Conservation (phyloP, 768 basidiomycete species). For the Roridomyces roridus region DNA sequence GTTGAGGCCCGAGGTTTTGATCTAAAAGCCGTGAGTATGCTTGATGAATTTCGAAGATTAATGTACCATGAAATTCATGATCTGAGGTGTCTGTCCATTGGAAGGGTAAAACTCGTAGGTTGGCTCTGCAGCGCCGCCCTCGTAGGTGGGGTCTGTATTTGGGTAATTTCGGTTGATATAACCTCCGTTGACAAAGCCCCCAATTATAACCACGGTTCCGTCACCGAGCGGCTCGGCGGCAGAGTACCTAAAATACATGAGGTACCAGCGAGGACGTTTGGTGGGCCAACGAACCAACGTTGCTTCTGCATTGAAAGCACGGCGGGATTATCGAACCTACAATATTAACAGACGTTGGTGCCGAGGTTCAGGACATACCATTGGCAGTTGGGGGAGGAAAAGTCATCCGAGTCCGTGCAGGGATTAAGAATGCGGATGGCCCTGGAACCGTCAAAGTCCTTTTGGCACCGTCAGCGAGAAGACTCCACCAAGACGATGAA, state of each 20-base stretch:
- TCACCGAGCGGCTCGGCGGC: slow-evolving; percentile 72
- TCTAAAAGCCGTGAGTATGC: too few relatives aligned
- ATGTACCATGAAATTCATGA: slow-evolving; percentile 67
- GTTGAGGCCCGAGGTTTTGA: slow-evolving; percentile 75
- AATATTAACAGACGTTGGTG: too few relatives aligned
- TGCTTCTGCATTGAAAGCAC: slow-evolving; percentile 68
- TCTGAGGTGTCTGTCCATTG: slow-evolving; percentile 49
- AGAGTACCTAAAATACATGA: too few relatives aligned
- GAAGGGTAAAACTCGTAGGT: slow-evolving; percentile 86
- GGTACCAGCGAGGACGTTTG: too few relatives aligned
- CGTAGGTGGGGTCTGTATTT: slow-evolving; percentile 63
- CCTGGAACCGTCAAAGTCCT: slow-evolving; percentile 83
- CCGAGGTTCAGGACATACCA: too few relatives aligned
- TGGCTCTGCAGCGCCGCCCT: slow-evolving; percentile 79
- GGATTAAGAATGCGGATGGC: slow-evolving; percentile 85
- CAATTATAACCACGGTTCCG: slow-evolving; percentile 81
- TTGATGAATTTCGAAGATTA: too few relatives aligned
- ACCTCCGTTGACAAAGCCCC: slow-evolving; percentile 79
- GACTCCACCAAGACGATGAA: too few relatives aligned
- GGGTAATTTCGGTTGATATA: slow-evolving; percentile 77
- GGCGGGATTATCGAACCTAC: slow-evolving; percentile 70
- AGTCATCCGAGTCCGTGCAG: slow-evolving; percentile 59
- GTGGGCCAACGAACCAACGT: too few relatives aligned
- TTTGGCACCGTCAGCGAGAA: too few relatives aligned
- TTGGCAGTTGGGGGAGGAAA: slow-evolving; percentile 57